phyloP scores from a whole-genome alignment of 441 rosid species.

The Populus hybrid region DNA sequence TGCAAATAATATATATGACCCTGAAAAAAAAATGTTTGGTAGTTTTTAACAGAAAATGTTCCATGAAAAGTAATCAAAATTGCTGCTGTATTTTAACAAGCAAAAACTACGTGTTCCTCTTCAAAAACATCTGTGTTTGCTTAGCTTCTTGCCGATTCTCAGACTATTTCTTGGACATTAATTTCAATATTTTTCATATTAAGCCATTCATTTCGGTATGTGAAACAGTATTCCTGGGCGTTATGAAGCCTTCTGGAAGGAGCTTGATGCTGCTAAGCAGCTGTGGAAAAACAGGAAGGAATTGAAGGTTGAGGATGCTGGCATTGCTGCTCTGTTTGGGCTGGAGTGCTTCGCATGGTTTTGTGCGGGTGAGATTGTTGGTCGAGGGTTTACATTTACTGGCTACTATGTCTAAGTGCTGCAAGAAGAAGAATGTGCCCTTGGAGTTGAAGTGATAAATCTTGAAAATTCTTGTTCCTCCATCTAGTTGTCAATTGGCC shows the following conservation, averaged over 20 bases:
- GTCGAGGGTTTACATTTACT: constrained; percentile 76
- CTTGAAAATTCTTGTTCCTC: background rate
- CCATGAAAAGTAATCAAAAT: background rate
- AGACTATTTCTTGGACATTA: background rate
- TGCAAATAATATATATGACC: background rate
- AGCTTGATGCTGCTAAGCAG: constrained; percentile 53
- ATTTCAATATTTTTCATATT: background rate
- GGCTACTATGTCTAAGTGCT: constrained; percentile 63
- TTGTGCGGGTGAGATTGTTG: constrained; percentile 83
- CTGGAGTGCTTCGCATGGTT: constrained; percentile 86
- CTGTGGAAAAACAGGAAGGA: constrained; percentile 62
- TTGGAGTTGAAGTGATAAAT: background rate
- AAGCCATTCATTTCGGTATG: background rate
- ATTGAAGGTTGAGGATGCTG: constrained; percentile 65
- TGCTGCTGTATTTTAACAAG: background rate
- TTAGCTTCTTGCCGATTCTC: background rate
- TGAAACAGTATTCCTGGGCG: constrained; percentile 64
- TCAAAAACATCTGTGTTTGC: background rate
- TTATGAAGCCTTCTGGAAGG: constrained; percentile 67
- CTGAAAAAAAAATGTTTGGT: background rate
- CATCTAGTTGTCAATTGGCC: background rate
- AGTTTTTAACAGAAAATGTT: background rate
- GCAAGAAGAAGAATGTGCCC: background rate
- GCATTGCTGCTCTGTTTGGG: constrained; percentile 78
- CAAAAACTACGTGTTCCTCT: background rate